Evolutionary conservation across 495 filamentous ascomycete species (phyloP).

Genomic region (Parathielavia appendiculata): DNA sequence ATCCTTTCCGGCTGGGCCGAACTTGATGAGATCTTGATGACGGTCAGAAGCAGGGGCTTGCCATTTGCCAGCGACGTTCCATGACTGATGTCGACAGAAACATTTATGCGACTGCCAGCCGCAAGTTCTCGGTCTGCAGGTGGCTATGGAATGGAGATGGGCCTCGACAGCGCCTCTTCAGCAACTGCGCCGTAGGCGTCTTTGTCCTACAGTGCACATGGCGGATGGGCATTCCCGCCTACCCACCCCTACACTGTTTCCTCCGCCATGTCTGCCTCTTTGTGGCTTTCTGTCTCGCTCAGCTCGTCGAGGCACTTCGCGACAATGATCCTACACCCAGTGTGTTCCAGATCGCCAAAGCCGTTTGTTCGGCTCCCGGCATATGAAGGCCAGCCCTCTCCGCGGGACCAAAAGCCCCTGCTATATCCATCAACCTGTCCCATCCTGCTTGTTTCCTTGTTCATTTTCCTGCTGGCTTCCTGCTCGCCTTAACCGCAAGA

Average conservation of each 20-base stretch:
- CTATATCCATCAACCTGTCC: not conserved
- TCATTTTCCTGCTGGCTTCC: not conserved
- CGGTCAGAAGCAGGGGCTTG: too few relatives aligned
- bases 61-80: too few relatives aligned
- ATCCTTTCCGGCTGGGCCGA: too few relatives aligned
- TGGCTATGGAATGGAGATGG: too few relatives aligned
- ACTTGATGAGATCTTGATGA: too few relatives aligned
- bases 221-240: not conserved
- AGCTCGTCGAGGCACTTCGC: not conserved
- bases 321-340: not conserved
- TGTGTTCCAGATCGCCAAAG: slow-evolving; percentile 7
- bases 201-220: not conserved
- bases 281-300: not conserved
- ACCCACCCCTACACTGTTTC: not conserved
- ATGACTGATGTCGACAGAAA: too few relatives aligned
- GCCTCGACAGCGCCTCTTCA: too few relatives aligned
- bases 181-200: too few relatives aligned
- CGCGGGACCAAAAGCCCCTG: too few relatives aligned
- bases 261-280: not conserved
- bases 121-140: too few relatives aligned
- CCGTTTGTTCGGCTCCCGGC: slow-evolving; percentile 3
- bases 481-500: not conserved
- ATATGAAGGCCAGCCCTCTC: too few relatives aligned
- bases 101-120: too few relatives aligned
- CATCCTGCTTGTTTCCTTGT: not conserved